A percentile compares a stretch with the other conserved stretches of the same genome.
Conservation (phyloP, 177 flowering plant species). For the Vitis hybrid region DNA sequence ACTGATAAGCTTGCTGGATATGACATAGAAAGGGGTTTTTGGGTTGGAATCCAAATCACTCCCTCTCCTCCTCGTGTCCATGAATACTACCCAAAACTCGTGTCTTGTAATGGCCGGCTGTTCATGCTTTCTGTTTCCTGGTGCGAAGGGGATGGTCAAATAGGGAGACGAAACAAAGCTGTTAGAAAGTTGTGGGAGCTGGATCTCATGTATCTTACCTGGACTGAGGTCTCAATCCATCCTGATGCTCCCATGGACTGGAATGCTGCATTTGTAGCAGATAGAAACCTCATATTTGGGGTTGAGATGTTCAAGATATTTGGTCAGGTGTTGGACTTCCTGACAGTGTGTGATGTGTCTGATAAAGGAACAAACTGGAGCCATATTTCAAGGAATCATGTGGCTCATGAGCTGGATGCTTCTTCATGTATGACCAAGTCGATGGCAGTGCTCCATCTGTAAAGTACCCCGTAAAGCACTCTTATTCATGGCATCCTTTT, state of each 20-base stretch:
- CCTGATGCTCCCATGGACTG: constrained; percentile 99
- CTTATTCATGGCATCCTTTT: neutral
- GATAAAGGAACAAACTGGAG: constrained; percentile 52
- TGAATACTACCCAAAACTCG: constrained; percentile 84
- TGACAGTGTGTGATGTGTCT: constrained; percentile 67
- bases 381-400: constrained; percentile 72
- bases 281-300: constrained; percentile 67
- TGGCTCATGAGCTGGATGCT: constrained; percentile 78
- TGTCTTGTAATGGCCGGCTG: constrained; percentile 56
- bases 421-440: constrained; percentile 86
- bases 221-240: constrained; percentile 83
- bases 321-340: constrained; percentile 88
- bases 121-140: constrained; percentile 97
- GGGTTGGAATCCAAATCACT: constrained; percentile 68
- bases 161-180: constrained; percentile 78
- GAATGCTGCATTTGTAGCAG: constrained; percentile 91
- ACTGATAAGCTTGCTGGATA: constrained; percentile 75
- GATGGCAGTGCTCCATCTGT: constrained; percentile 72
- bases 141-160: constrained; percentile 87
- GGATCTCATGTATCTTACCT: constrained; percentile 55
- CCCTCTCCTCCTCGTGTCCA: constrained; percentile 81
- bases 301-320: constrained; percentile 96
- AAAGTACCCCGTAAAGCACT: constrained; percentile 3
- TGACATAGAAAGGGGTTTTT: constrained; percentile 69
- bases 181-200: constrained; percentile 92